phyloP scores from a whole-genome alignment of 2,329 filamentous ascomycete species.

The Balansia obtecta region DNA sequence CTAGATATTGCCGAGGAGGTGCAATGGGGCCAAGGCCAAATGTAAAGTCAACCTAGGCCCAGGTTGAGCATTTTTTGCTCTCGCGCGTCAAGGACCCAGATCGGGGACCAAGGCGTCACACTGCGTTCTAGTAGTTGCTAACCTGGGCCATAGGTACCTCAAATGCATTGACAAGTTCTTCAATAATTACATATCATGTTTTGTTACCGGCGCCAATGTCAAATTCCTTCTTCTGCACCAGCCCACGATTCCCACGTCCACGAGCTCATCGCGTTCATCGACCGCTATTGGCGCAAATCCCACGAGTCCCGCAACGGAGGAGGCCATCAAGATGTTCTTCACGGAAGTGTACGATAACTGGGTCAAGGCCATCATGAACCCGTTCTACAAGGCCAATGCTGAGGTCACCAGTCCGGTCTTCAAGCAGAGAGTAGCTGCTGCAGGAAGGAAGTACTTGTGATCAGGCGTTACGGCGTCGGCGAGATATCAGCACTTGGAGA shows the following conservation, averaged over 20 bases:
- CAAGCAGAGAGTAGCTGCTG: constrained; percentile 65
- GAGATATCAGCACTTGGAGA: not conserved
- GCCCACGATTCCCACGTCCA: constrained; percentile 37
- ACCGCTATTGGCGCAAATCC: constrained; percentile 76
- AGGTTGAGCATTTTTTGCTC: not conserved
- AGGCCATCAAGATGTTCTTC: constrained; percentile 92
- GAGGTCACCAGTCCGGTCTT: constrained; percentile 82
- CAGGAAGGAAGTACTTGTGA: constrained; percentile 82
- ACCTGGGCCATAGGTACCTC: constrained; percentile 55
- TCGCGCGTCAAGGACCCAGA: not conserved
- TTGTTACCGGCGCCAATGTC: constrained; percentile 82
- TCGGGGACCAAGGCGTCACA: not conserved
- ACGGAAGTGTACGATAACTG: constrained; percentile 91
- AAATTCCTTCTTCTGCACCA: constrained; percentile 93
- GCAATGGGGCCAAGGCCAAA: constrained; percentile 78
- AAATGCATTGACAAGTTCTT: constrained; percentile 96
- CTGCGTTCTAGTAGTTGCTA: not conserved
- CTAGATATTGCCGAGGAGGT: constrained; percentile 93
- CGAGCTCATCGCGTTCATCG: constrained; percentile 39
- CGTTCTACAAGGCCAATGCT: constrained; percentile 81
- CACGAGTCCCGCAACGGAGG: constrained; percentile 79
- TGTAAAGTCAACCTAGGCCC: constrained; percentile 40
- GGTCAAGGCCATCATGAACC: constrained; percentile 94
- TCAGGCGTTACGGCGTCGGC: not conserved
- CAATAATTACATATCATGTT: constrained; percentile 88